phyloP scores from a whole-genome alignment of 495 filamentous ascomycete genomes.

The Aspergillus ostianus region DNA sequence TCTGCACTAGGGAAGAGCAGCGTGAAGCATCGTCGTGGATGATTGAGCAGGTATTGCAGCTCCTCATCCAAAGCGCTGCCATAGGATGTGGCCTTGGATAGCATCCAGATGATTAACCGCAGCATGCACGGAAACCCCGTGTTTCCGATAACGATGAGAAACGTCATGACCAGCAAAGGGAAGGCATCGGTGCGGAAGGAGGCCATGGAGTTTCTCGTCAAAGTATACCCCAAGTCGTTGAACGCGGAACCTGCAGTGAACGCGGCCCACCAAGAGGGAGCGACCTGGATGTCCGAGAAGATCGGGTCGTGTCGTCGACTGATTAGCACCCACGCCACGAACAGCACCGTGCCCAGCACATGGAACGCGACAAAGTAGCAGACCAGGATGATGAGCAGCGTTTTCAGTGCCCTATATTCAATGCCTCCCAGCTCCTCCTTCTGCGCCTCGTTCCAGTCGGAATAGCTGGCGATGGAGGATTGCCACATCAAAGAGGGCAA shows the following conservation, averaged over 20 bases:
- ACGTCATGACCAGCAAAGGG: slow-evolving; percentile 66
- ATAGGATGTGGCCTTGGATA: slow-evolving; percentile 49
- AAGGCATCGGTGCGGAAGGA: slow-evolving; percentile 70
- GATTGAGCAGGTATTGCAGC: slow-evolving; percentile 77
- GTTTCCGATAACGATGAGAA: slow-evolving; percentile 82
- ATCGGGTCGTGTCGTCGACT: slow-evolving; percentile 49
- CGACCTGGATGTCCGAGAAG: slow-evolving; percentile 52
- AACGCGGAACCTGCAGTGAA: slow-evolving; percentile 78
- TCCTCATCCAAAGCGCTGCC: slow-evolving; percentile 71
- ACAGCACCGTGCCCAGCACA: slow-evolving; percentile 59
- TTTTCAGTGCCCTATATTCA: slow-evolving; percentile 82
- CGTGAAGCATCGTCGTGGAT: slow-evolving; percentile 87
- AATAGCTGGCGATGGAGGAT: slow-evolving; percentile 21
- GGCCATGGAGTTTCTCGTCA: slow-evolving; percentile 84
- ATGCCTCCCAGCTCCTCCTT: slow-evolving; percentile 87
- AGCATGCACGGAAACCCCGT: slow-evolving; percentile 88
- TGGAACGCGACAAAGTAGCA: slow-evolving; percentile 69
- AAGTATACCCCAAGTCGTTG: slow-evolving; percentile 75
- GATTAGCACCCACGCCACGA: slow-evolving; percentile 69
- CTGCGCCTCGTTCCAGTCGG: slow-evolving; percentile 58
- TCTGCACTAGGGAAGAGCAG: slow-evolving; percentile 76
- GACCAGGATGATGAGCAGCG: slow-evolving; percentile 65
- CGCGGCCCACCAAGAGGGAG: slow-evolving; percentile 75
- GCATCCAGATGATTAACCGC: slow-evolving; percentile 75
- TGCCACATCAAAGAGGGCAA: slow-evolving; percentile 21